phyloP scores from a whole-genome alignment of 2,329 filamentous ascomycete genomes.

The Penicillium sp. region DNA sequence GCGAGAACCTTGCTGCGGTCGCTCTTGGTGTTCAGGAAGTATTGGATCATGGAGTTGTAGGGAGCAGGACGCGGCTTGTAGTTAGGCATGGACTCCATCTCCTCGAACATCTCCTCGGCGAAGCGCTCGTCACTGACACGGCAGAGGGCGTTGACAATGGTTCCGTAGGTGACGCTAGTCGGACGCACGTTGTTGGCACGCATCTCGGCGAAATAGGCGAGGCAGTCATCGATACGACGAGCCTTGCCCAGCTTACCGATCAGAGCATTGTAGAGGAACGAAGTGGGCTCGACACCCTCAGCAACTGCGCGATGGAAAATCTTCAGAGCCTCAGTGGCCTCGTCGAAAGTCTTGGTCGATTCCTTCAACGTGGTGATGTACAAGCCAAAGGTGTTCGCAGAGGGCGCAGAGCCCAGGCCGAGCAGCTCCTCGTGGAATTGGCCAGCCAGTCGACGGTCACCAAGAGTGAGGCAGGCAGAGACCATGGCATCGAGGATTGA shows the following conservation, averaged over 20 bases:
- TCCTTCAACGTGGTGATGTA: constrained; percentile 99
- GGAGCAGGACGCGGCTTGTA: constrained; percentile 97
- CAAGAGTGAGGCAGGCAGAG: constrained; percentile 79
- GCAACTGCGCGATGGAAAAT: constrained; percentile 93
- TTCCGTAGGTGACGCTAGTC: constrained; percentile 96
- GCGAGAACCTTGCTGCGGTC: constrained; percentile 89
- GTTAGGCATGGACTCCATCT: constrained; percentile 98
- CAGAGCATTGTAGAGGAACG: constrained; percentile 95
- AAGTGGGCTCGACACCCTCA: constrained; percentile 92
- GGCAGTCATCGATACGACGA: constrained; percentile 93
- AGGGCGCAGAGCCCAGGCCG: constrained; percentile 85
- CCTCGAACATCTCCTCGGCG: constrained; percentile 94
- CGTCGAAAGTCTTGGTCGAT: constrained; percentile 94
- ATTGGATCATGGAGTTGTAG: constrained; percentile 99
- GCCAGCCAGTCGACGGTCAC: constrained; percentile 75
- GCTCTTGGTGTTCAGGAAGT: constrained; percentile 95
- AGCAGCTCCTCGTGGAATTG: constrained; percentile 89
- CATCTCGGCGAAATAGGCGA: constrained; percentile 99
- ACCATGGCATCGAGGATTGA: constrained; percentile 97
- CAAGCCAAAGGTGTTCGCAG: constrained; percentile 94
- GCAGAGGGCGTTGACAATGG: constrained; percentile 95
- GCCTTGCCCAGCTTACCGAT: constrained; percentile 99
- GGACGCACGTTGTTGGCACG: constrained; percentile 86
- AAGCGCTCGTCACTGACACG: constrained; percentile 97
- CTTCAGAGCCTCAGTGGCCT: constrained; percentile 93